These are phyloP conservation scores for Dictyostelium citrinum DNA, from an alignment of 78 protist species.

Conservation along the genomic window DNA sequence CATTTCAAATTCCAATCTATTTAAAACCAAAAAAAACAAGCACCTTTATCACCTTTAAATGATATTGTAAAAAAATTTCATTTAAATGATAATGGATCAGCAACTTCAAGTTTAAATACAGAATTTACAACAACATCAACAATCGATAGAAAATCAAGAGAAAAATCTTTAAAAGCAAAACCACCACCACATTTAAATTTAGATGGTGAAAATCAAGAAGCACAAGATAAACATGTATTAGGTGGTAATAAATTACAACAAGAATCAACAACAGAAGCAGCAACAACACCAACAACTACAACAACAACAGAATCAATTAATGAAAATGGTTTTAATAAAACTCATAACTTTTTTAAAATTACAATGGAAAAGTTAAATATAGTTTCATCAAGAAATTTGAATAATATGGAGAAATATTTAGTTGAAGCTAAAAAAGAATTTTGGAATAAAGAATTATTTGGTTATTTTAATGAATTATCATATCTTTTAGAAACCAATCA, in stretches of 20 bases:
- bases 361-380: not conserved
- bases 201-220: not conserved
- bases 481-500: constrained; percentile 19
- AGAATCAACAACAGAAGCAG: not conserved
- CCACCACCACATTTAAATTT: not conserved
- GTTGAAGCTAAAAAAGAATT: constrained; percentile 4
- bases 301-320: not conserved
- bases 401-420: not conserved
- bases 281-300: not conserved
- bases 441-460: constrained; percentile 2
- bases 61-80: not conserved
- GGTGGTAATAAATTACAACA: not conserved
- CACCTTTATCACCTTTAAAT: not conserved
- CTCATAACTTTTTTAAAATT: not conserved
- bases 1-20: not conserved
- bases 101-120: not conserved
- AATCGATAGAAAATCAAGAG: not conserved
- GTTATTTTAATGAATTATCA: not conserved
- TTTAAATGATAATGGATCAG: not conserved
- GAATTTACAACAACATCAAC: constrained; percentile 11
- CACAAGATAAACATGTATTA: not conserved
- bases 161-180: not conserved
- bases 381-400: not conserved
- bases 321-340: not conserved
- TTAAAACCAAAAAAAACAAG: not conserved